These are phyloP conservation scores for Rhododendron kiyosumense DNA, from an alignment of 148 eudicot genomes.

Conservation along the genomic window DNA sequence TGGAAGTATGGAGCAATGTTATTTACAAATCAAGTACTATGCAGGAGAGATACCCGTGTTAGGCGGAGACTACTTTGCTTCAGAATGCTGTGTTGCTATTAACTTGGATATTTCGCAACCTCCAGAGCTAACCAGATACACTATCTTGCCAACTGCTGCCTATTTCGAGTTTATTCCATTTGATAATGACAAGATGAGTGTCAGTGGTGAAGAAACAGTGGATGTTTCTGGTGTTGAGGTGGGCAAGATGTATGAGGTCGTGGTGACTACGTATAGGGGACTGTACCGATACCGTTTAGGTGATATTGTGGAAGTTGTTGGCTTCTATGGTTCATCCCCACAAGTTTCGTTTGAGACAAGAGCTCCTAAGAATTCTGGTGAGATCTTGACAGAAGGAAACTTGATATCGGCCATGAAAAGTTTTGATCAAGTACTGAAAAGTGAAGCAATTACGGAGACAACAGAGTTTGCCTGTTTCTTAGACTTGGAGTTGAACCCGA, in stretches of 20 bases:
- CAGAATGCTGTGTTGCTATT: constrained; percentile 37
- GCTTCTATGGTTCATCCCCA: constrained; percentile 37
- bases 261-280: constrained; percentile 42
- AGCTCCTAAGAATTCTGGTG: constrained; percentile 39
- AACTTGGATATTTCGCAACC: constrained; percentile 36
- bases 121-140: constrained; percentile 26
- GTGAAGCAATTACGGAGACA: constrained; percentile 5
- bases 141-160: constrained; percentile 39
- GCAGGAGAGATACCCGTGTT: constrained; percentile 31
- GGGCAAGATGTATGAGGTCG: constrained; percentile 42
- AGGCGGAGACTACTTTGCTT: constrained; percentile 38
- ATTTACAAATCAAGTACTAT: constrained; percentile 25
- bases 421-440: constrained; percentile 19
- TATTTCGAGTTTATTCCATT: constrained; percentile 41
- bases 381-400: constrained; percentile 36
- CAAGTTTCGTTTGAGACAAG: constrained; percentile 34
- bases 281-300: constrained; percentile 39
- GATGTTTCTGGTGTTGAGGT: constrained; percentile 35
- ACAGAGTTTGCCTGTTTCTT: constrained; percentile 23
- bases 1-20: constrained; percentile 39
- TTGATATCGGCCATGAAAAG: constrained; percentile 23
- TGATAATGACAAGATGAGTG: constrained; percentile 11
- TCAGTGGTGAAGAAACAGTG: constrained; percentile 21
- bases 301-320: constrained; percentile 39
- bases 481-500: constrained; percentile 18